These are phyloP conservation scores for Tylopilus felleus DNA, from an alignment of 768 basidiomycete genomes.

Conservation along the genomic window DNA sequence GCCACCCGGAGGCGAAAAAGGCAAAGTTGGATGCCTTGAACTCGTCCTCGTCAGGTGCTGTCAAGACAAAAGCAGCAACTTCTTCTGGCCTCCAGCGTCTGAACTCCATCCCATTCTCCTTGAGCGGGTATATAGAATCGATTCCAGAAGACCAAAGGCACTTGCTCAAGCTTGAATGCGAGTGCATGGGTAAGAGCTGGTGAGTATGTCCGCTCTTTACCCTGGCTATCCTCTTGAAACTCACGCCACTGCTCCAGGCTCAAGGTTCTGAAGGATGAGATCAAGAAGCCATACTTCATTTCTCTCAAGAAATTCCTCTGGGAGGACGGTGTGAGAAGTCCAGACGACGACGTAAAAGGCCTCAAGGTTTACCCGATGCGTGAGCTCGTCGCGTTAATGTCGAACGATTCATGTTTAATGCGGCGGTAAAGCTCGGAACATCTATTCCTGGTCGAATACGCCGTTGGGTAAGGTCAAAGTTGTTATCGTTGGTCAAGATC, in stretches of 20 bases:
- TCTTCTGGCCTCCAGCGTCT: constrained; percentile 34
- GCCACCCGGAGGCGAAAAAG: constrained; percentile 45
- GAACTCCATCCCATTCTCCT: constrained; percentile 69
- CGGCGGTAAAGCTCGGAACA: constrained; percentile 59
- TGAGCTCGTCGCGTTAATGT: constrained; percentile 37
- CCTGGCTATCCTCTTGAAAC: background rate
- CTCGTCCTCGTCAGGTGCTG: constrained; percentile 18
- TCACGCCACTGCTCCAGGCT: constrained; percentile 47
- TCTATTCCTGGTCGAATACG: constrained; percentile 91
- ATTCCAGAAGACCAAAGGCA: constrained; percentile 55
- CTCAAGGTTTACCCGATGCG: constrained; percentile 77
- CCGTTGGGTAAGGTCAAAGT: constrained; percentile 82
- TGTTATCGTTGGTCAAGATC: constrained; percentile 90
- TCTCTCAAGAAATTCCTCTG: constrained; percentile 66
- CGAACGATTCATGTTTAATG: constrained; percentile 5
- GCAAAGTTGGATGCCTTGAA: constrained; percentile 35
- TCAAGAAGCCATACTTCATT: constrained; percentile 75
- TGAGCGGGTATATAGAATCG: constrained; percentile 48
- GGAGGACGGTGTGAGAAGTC: constrained; percentile 57
- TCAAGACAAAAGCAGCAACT: constrained; percentile 4
- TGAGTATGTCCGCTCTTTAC: constrained; percentile 21
- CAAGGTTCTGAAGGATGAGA: constrained; percentile 68
- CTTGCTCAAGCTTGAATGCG: constrained; percentile 65
- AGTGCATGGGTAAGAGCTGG: constrained; percentile 75
- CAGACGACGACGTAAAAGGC: constrained; percentile 41